A percentile compares a stretch with the other conserved stretches of the same genome.
Evolutionary conservation across 805 yeast genomes (phyloP).

Genomic region (Maudiozyma saulgeensis): DNA sequence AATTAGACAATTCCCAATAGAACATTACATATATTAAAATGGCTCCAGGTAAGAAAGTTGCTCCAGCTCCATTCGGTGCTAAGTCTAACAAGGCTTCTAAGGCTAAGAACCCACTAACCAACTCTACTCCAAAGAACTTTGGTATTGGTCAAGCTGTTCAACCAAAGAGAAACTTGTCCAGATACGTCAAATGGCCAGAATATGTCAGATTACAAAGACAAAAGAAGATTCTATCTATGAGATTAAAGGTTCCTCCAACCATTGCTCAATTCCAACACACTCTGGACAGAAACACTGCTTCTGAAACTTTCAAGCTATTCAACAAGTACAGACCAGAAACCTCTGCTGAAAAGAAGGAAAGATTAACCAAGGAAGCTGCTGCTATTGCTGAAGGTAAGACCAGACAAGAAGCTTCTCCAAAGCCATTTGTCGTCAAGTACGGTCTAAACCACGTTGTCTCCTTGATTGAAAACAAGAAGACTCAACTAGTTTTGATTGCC

Average conservation of each 20-base stretch:
- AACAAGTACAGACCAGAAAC: conserved; percentile 99
- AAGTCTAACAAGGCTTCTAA: conserved; percentile 47
- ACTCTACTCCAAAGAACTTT: conserved; percentile 82
- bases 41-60: conserved; percentile 73
- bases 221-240: conserved; percentile 85
- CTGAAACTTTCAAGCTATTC: conserved; percentile 92
- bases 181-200: conserved; percentile 99
- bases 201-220: conserved; percentile 98
- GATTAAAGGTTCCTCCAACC: conserved; percentile 99
- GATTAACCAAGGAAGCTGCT: conserved; percentile 97
- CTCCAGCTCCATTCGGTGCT: conserved; percentile 96
- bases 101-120: conserved; percentile 77
- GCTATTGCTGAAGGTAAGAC: conserved; percentile 97
- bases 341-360: conserved; percentile 94
- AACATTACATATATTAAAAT: conserved; percentile 11
- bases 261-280: conserved; percentile 93
- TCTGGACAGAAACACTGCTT: conserved; percentile 97
- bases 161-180: conserved; percentile 90
- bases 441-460: conserved; percentile 99
- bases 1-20: neutral
- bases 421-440: conserved; percentile 94
- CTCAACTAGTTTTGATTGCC: conserved; percentile 93
- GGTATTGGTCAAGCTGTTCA: conserved; percentile 96
- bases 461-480: conserved; percentile 96
- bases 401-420: conserved; percentile 91